Percentiles rank a stretch among this genome's conserved stretches.
Evolutionary conservation across 805 yeast species (phyloP).

Genomic region (Spathaspora arborariae): DNA sequence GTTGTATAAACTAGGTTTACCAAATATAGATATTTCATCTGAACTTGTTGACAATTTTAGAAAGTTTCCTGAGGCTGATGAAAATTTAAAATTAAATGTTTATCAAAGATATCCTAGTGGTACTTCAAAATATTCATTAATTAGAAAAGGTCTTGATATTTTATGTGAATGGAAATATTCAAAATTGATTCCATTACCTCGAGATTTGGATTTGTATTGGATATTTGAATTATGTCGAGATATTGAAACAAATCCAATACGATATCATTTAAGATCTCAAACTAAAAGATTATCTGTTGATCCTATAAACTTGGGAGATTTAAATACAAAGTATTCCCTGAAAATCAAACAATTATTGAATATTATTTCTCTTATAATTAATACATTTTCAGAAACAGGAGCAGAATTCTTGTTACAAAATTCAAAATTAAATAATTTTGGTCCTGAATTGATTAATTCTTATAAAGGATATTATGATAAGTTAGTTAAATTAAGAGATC

Average conservation of each 20-base stretch:
- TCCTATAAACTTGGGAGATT: slow-evolving; percentile 34
- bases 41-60: slow-evolving; percentile 27
- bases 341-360: slow-evolving; percentile 20
- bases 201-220: slow-evolving; percentile 25
- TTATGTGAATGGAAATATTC: slow-evolving; percentile 36
- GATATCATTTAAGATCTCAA: slow-evolving; percentile 43
- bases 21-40: slow-evolving; percentile 29
- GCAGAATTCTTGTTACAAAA: slow-evolving; percentile 32
- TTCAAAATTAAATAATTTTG: slow-evolving; percentile 34
- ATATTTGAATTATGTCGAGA: slow-evolving; percentile 39
- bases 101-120: slow-evolving; percentile 51
- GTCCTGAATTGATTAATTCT: slow-evolving; percentile 18
- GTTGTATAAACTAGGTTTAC: slow-evolving; percentile 38
- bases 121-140: slow-evolving; percentile 42
- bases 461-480: slow-evolving; percentile 18
- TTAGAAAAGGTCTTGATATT: slow-evolving; percentile 35
- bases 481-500: slow-evolving; percentile 17
- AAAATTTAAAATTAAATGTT: slow-evolving; percentile 36
- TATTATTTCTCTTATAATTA: slow-evolving; percentile 26
- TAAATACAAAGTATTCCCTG: slow-evolving; percentile 17
- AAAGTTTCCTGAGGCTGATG: slow-evolving; percentile 39
- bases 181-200: slow-evolving; percentile 29
- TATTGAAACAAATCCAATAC: slow-evolving; percentile 45
- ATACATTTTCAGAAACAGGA: slow-evolving; percentile 26
- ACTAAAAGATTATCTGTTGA: slow-evolving; percentile 28